phyloP scores from a whole-genome alignment of 129 eudicot species.

The Lonicera japonica region DNA sequence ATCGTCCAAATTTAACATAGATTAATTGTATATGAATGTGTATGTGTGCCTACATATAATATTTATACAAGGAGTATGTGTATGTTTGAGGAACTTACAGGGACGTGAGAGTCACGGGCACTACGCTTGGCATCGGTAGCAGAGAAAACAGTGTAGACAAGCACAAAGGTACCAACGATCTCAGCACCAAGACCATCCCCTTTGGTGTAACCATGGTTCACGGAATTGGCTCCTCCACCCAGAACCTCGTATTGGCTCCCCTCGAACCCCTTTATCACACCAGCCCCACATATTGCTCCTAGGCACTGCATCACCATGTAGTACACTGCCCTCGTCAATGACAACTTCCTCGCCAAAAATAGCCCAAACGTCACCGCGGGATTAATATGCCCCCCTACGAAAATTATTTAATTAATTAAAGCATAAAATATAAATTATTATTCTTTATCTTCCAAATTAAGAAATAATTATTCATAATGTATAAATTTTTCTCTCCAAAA shows the following conservation, averaged over 20 bases:
- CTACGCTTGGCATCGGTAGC: constrained; percentile 83
- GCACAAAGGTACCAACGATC: constrained; percentile 64
- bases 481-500: too few relatives aligned
- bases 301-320: constrained; percentile 87
- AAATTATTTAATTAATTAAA: too few relatives aligned
- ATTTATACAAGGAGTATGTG: background rate
- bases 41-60: too few relatives aligned
- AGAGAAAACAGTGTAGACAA: constrained; percentile 73
- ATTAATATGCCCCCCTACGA: constrained; percentile 73
- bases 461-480: too few relatives aligned
- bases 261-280: constrained; percentile 58
- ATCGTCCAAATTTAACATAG: background rate
- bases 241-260: constrained; percentile 26
- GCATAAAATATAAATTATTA: too few relatives aligned
- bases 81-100: constrained; percentile 35
- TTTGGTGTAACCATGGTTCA: constrained; percentile 74
- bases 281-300: constrained; percentile 82
- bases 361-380: constrained; percentile 81
- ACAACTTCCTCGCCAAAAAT: constrained; percentile 71
- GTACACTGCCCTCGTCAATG: constrained; percentile 71
- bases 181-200: constrained; percentile 72
- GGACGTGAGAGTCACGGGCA: constrained; percentile 83
- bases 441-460: too few relatives aligned
- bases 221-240: constrained; percentile 73
- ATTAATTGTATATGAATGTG: too few relatives aligned